A percentile compares a stretch with the other conserved stretches of the same genome.
Conservation (phyloP, 805 yeast species). For the Suhomyces prunicola region DNA sequence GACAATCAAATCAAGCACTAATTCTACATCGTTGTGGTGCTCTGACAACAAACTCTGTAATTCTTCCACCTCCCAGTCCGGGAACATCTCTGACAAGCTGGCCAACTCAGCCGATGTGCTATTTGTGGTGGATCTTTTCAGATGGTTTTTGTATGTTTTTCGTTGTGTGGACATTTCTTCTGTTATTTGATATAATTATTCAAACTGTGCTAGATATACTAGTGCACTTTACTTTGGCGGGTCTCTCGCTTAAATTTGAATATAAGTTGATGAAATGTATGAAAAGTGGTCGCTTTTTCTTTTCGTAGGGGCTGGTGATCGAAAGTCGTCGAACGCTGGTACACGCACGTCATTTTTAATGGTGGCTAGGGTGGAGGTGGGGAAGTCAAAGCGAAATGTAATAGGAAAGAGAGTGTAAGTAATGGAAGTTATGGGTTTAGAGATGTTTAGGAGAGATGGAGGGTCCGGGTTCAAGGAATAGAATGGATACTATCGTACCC, state of each 20-base stretch:
- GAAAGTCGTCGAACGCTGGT: slow-evolving; percentile 4
- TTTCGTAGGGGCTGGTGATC: slow-evolving; percentile 7
- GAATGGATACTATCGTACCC: not conserved
- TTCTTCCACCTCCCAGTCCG: slow-evolving; percentile 91
- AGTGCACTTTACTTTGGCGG: slow-evolving; percentile 1
- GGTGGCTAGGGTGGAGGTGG: not conserved
- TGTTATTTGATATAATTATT: not conserved
- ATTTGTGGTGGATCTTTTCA: slow-evolving; percentile 36
- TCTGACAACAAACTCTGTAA: slow-evolving; percentile 73
- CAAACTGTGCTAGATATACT: slow-evolving; percentile 4
- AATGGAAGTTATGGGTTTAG: not conserved
- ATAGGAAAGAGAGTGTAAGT: not conserved
- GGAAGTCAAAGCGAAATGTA: not conserved
- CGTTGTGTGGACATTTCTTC: slow-evolving; percentile 31
- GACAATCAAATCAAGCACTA: slow-evolving; percentile 81
- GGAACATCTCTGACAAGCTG: slow-evolving; percentile 82
- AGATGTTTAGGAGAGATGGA: not conserved
- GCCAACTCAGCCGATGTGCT: slow-evolving; percentile 33
- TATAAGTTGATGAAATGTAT: slow-evolving; percentile 1
- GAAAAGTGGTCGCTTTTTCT: slow-evolving; percentile 2
- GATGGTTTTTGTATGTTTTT: slow-evolving; percentile 45
- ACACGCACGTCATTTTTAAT: not conserved
- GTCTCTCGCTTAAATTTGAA: slow-evolving; percentile 1
- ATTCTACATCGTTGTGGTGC: slow-evolving; percentile 67
- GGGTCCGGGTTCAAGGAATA: not conserved